Percentiles rank a stretch among this genome's conserved stretches.
Conservation (phyloP, 2,329 filamentous ascomycete genomes). For the Chaetomium sp. region DNA sequence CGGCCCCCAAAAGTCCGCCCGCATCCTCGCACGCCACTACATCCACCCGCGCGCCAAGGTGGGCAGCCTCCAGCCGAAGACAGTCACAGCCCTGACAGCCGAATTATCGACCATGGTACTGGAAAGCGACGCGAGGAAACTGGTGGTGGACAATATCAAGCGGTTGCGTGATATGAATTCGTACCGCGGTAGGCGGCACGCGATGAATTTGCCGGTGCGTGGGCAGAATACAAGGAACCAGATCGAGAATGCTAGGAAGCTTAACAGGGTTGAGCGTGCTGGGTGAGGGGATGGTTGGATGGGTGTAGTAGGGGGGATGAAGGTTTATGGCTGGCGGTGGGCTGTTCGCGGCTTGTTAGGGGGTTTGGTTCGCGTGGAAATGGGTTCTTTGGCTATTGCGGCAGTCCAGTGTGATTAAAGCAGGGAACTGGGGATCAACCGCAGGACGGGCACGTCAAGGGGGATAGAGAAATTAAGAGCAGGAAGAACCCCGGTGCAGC, state of each 20-base stretch:
- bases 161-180: conserved; percentile 84
- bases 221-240: conserved; percentile 83
- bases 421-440: too few species aligned
- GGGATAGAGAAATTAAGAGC: neutral
- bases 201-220: conserved; percentile 83
- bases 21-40: conserved; percentile 80
- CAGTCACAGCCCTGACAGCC: conserved; percentile 73
- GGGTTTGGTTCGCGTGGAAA: neutral
- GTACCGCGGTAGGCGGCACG: conserved; percentile 83
- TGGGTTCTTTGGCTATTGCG: too few species aligned
- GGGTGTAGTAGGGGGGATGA: neutral
- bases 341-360: neutral
- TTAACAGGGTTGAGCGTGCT: conserved; percentile 52
- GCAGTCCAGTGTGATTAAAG: too few species aligned
- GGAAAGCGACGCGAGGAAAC: conserved; percentile 75
- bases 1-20: conserved; percentile 60
- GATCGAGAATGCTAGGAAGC: conserved; percentile 52
- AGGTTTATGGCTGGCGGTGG: neutral
- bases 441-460: neutral
- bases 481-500: neutral
- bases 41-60: conserved; percentile 81
- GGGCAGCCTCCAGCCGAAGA: conserved; percentile 66
- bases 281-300: conserved; percentile 26
- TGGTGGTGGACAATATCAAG: conserved; percentile 77
- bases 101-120: conserved; percentile 89